phyloP scores from a whole-genome alignment of 1,139 yeast species.

The Candida glucosophila region DNA sequence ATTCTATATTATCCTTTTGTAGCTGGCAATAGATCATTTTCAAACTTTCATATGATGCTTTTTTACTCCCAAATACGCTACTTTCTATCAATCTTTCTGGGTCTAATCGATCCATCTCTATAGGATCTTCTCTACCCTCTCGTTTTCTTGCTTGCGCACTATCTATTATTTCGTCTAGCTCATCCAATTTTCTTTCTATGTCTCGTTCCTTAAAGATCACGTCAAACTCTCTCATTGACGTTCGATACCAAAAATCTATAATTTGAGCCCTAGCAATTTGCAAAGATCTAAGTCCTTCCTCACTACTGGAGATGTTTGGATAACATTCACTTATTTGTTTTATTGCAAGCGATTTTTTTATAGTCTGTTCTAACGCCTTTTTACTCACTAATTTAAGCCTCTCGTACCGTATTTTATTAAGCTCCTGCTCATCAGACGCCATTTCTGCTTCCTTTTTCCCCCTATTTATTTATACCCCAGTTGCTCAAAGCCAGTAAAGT shows the following conservation, averaged over 20 bases:
- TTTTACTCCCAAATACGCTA: constrained; percentile 15
- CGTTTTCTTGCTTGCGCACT: constrained; percentile 36
- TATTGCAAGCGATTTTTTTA: constrained; percentile 45
- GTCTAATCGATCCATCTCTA: constrained; percentile 22
- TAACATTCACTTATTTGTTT: constrained; percentile 61
- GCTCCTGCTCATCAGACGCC: constrained; percentile 5
- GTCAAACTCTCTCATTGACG: constrained; percentile 55
- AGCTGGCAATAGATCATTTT: constrained; percentile 31
- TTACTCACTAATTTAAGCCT: constrained; percentile 47
- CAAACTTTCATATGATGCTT: constrained; percentile 20
- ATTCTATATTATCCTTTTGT: constrained; percentile 25
- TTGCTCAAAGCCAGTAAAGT: too few relatives aligned
- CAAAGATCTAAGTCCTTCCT: constrained; percentile 44
- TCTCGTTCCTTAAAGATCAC: constrained; percentile 58
- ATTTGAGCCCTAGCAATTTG: constrained; percentile 56
- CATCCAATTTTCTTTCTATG: constrained; percentile 47
- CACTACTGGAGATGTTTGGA: constrained; percentile 46
- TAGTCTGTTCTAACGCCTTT: constrained; percentile 65
- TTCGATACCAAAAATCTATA: constrained; percentile 49
- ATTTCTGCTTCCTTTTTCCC: too few relatives aligned
- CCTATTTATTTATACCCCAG: too few relatives aligned
- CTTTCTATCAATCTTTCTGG: constrained; percentile 29
- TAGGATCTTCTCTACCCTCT: constrained; percentile 13
- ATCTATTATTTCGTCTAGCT: constrained; percentile 56
- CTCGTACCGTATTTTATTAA: constrained; percentile 39